These are phyloP conservation scores for Aspergillus baeticus DNA, from an alignment of 495 filamentous ascomycete species.

Conservation along the genomic window DNA sequence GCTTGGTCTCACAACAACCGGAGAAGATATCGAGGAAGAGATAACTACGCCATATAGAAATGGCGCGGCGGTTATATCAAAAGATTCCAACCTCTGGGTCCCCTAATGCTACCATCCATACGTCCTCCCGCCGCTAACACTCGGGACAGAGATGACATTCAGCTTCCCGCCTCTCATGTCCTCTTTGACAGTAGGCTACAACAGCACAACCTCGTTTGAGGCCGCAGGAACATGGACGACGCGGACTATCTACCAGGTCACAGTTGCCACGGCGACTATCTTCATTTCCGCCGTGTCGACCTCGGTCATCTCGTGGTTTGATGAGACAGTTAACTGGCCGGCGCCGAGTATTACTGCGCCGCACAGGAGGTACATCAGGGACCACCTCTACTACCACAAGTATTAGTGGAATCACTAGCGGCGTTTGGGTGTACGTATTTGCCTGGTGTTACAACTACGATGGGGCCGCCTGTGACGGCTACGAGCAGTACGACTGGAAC, in stretches of 20 bases:
- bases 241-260: not conserved
- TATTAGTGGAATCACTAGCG: too few species aligned
- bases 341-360: not conserved
- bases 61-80: too few species aligned
- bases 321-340: not conserved
- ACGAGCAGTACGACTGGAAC: too few species aligned
- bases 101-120: slow-evolving; percentile 1
- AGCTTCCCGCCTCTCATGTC: not conserved
- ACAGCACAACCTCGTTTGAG: not conserved
- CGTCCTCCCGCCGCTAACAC: not conserved
- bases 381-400: too few species aligned
- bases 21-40: slow-evolving; percentile 1
- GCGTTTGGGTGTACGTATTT: too few species aligned
- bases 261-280: not conserved
- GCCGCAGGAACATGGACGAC: not conserved
- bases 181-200: not conserved
- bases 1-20: not conserved
- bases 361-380: too few species aligned
- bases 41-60: too few species aligned
- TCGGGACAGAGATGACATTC: not conserved
- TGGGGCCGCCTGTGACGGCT: too few species aligned
- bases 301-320: not conserved
- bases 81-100: not conserved
- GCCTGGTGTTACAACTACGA: too few species aligned
- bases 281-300: not conserved